Evolutionary conservation across 106 monocot genomes (phyloP).

Genomic region (Allium fistulosum): DNA sequence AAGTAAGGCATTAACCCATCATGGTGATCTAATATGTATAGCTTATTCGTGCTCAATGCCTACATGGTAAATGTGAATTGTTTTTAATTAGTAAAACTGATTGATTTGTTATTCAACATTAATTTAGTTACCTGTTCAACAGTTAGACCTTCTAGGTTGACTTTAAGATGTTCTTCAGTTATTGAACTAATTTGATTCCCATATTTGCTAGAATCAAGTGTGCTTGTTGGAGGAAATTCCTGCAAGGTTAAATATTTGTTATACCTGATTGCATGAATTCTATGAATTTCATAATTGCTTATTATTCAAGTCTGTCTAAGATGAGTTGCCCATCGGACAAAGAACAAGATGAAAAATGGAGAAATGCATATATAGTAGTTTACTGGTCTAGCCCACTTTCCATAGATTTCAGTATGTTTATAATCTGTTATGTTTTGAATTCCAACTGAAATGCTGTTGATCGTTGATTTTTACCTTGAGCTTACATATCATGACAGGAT

Average conservation of each 20-base stretch:
- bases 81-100: background rate
- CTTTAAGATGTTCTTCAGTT: slow-evolving; percentile 31
- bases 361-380: too few relatives aligned
- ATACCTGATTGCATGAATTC: background rate
- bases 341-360: background rate
- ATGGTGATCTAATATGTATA: slow-evolving; percentile 32
- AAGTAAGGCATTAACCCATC: slow-evolving; percentile 24
- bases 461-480: slow-evolving; percentile 20
- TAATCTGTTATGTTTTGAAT: background rate
- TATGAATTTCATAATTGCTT: background rate
- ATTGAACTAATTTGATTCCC: slow-evolving; percentile 49
- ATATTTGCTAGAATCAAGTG: slow-evolving; percentile 40
- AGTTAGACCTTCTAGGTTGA: slow-evolving; percentile 36
- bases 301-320: background rate
- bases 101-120: too few relatives aligned
- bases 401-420: too few relatives aligned
- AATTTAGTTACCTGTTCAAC: slow-evolving; percentile 28
- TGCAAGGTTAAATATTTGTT: slow-evolving; percentile 1
- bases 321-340: background rate
- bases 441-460: background rate
- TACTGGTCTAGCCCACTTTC: too few relatives aligned
- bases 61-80: background rate
- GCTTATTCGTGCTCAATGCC: slow-evolving; percentile 19
- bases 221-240: slow-evolving; percentile 64
- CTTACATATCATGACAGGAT: slow-evolving; percentile 42